Evolutionary conservation across 495 filamentous ascomycete genomes (phyloP).

Genomic region (Xylaria curta): DNA sequence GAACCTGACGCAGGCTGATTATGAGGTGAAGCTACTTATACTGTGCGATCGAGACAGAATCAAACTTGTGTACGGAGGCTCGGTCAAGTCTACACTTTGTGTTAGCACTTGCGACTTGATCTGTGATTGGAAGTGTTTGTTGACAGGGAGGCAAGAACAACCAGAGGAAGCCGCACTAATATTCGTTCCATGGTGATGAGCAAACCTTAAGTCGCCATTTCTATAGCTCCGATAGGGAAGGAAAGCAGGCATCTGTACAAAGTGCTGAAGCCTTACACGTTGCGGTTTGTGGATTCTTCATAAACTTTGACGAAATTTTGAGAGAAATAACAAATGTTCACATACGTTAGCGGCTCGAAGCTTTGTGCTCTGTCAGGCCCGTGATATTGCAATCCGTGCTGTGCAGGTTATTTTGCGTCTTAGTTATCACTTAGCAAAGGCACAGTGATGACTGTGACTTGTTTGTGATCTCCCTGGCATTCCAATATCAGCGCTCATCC

Average conservation of each 20-base stretch:
- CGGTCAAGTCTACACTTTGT: background rate
- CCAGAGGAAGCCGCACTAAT: background rate
- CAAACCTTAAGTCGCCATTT: background rate
- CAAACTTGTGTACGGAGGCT: background rate
- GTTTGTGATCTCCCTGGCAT: background rate
- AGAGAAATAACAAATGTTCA: background rate
- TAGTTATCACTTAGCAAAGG: background rate
- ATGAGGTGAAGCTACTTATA: background rate
- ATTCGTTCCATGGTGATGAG: background rate
- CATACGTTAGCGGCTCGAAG: background rate
- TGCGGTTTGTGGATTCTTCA: background rate
- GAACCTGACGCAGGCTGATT: background rate
- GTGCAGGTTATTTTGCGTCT: background rate
- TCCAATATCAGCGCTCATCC: background rate
- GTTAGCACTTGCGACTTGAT: background rate
- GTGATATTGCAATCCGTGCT: background rate
- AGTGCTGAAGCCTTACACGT: background rate
- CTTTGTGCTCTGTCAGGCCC: background rate
- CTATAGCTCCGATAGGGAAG: background rate
- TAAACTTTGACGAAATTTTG: background rate
- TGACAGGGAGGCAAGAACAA: background rate
- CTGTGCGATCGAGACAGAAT: background rate
- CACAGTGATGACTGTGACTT: background rate
- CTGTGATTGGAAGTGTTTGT: background rate
- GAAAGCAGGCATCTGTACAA: background rate